Evolutionary conservation across 2,329 filamentous ascomycete genomes (phyloP), one percentile per base, ranked within the genome.

Genomic region (Penicillium corylophilum): DNA sequence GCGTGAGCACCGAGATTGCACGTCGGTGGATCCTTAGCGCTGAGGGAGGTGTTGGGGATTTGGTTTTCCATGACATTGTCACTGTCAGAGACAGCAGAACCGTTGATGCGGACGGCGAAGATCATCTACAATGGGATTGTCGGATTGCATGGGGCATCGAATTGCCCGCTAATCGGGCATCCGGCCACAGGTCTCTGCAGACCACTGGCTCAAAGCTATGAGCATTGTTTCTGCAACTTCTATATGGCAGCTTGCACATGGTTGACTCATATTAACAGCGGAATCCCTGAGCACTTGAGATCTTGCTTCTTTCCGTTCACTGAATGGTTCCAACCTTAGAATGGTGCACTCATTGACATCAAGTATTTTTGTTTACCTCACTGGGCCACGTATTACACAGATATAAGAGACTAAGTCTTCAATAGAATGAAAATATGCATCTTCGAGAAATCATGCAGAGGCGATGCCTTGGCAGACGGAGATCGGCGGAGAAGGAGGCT

Each of bases 11-110:
- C 16, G 71, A 72, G 43, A 67, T 75, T 36, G 71, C 72, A 1
- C 61, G 59, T 18, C 65, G 73, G 15, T 77, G 73, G 71, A 50
- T 70, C 6, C 39, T 70, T 6, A 45, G 54, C 10, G 63, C 50
- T 1, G 67, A 69, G 48, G 64, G 68, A 18, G 65, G 62, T 13
- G 60, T 69, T 7, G 68, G 65, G 16, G 68, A 70, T 12, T 54
- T 54, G 28, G 60, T 61, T 1, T 65, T 63, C 51, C 54, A 55
- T 33, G 62, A 66, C 24, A 60, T 66, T 35, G 48, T 62, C 26
- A 45, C 51, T 6, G 46, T 51, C 2, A 35, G 41, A 13, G 35
- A 22, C 5, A 15, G 9, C 18, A 12, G n/a, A 23, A 15, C 12
- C 3, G 18, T 12, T 24, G 15, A 16, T n/a, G n/a, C 31, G 6